phyloP scores from a whole-genome alignment of 1,284 basidiomycete species.

The Ceratobasidium sp. region DNA sequence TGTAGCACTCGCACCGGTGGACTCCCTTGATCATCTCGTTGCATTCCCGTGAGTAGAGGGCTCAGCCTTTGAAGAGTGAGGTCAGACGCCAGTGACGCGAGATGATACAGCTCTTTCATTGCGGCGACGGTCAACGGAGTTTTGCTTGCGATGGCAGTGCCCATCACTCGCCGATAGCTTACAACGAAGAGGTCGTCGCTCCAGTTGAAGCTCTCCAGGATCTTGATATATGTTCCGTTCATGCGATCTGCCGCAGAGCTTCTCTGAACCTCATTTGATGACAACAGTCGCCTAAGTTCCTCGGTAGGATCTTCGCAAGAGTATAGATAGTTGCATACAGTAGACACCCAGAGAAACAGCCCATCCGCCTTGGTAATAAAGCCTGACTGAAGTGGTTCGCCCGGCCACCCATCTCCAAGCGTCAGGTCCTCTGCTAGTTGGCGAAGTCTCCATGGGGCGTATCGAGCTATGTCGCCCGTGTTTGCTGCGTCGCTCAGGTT shows the following conservation, averaged over 20 bases:
- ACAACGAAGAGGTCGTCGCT: conserved; percentile 47
- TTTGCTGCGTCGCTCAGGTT: not conserved
- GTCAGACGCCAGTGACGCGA: not conserved
- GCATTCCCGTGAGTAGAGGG: not conserved
- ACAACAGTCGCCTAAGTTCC: conserved; percentile 42
- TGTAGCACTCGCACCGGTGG: conserved; percentile 5
- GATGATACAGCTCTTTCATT: not conserved
- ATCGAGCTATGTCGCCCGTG: not conserved
- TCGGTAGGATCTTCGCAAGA: conserved; percentile 40
- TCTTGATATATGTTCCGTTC: conserved; percentile 47
- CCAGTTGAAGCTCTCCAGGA: conserved; percentile 49
- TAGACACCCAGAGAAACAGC: conserved; percentile 49
- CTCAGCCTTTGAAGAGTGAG: not conserved
- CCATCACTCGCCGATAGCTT: conserved; percentile 47
- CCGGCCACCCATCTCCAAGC: conserved; percentile 44
- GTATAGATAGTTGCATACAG: conserved; percentile 46
- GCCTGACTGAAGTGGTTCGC: conserved; percentile 2
- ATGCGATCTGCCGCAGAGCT: conserved; percentile 44
- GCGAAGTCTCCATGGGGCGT: not conserved
- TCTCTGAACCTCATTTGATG: not conserved
- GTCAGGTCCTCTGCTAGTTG: not conserved
- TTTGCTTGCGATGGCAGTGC: conserved; percentile 46
- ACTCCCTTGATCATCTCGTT: not conserved
- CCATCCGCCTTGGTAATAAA: conserved; percentile 46
- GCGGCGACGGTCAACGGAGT: not conserved